Evolutionary conservation across 306 rosid species (phyloP).

Genomic region (Adenanthera pavonina): DNA sequence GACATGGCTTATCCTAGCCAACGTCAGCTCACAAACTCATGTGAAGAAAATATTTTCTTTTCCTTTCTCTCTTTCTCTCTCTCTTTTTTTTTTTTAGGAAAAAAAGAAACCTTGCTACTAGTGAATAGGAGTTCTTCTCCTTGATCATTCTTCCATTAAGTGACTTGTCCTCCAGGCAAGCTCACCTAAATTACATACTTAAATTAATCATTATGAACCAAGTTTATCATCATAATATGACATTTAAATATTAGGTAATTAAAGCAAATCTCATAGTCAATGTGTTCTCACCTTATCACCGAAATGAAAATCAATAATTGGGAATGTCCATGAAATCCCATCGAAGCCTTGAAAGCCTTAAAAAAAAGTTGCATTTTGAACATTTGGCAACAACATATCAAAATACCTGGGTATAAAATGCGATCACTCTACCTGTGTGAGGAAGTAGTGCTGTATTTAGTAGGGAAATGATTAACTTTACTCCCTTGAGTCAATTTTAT

Average conservation of each 20-base stretch:
- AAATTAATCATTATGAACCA: conserved; percentile 20
- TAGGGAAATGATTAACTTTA: conserved; percentile 25
- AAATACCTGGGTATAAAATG: conserved; percentile 36
- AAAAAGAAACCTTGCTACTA: conserved; percentile 74
- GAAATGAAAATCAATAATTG: conserved; percentile 23
- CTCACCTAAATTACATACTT: conserved; percentile 59
- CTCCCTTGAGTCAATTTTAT: conserved; percentile 25
- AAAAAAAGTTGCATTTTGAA: conserved; percentile 42
- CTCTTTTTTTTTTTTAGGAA: background rate
- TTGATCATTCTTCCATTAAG: conserved; percentile 84
- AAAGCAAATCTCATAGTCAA: background rate
- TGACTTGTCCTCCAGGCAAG: conserved; percentile 89
- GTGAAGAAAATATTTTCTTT: background rate
- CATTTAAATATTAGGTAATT: conserved; percentile 1
- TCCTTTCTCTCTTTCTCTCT: no score
- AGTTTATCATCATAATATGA: conserved; percentile 18
- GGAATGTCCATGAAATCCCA: conserved; percentile 34
- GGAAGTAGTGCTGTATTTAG: conserved; percentile 9
- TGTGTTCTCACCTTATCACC: background rate
- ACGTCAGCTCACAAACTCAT: conserved; percentile 16
- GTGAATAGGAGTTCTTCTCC: conserved; percentile 96
- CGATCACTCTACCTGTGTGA: background rate
- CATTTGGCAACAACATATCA: conserved; percentile 52
- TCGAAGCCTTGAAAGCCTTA: conserved; percentile 38
- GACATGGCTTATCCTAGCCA: conserved; percentile 26